Base-by-base conservation (phyloP, 2,329 filamentous ascomycete genomes). In the Polychaeton citri region DNA sequence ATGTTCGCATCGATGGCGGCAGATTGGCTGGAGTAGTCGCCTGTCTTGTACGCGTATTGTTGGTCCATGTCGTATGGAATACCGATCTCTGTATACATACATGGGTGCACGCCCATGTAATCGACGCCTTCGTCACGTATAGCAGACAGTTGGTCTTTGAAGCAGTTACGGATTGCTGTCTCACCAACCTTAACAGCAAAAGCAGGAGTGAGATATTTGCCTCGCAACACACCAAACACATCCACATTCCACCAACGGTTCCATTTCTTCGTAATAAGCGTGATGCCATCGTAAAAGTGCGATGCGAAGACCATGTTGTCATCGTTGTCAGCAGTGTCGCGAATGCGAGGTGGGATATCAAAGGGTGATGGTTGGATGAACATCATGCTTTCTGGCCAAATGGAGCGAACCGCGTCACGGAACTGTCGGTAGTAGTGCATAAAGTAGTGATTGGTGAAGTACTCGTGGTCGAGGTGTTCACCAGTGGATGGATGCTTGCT, bases 41-140 rank as follows among this genome's bases (percentile, higher is more conserved):
- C 90, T 5, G 85, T 94, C 60, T 85, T 83, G 62, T 98, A 98
- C 1, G 90, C 90, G 52, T 90, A 71, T 60, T 94, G 87, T 46
- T 94, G 79, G 52, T 98, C 88, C 92, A 98, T 96, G 54, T 98
- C 90, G 54, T 94, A 98, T 0, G 90, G 90, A 39, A 98, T 95
- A 6, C 90, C 90, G 51, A 96, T 96, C 55, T 98, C 90, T 1
- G 85, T 92, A 57, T 95, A 76, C 4, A 98, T 62, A 48, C 86
- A 85, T 0, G 90, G 90, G 48, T 92, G 87, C 16, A 81, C 76
- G 15, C 90, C 90, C 66, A 86, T 84, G 40, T 85, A 77, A 37
- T 93, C 80, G n/a, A 81, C 62, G 1, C 88, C 92, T 59, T 98
- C 90, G 45, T 92, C 71, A 34, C 78, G 72, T 35, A 98, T 81